Evolutionary conservation across 1,284 basidiomycete species (phyloP).

Genomic region (Moesziomyces antarcticus): DNA sequence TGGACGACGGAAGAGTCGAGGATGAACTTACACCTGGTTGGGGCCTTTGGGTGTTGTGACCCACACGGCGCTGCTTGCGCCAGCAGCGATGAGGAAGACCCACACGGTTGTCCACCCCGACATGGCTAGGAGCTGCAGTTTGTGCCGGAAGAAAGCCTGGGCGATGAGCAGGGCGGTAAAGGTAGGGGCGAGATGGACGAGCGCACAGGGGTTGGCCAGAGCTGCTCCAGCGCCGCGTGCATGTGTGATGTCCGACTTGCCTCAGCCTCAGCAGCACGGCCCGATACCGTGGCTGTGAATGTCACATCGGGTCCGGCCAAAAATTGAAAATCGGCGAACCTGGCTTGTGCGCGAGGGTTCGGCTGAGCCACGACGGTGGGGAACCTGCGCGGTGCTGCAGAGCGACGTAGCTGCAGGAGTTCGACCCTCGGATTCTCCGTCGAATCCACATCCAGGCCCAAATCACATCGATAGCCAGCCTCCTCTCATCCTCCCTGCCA

Average conservation of each 20-base stretch:
- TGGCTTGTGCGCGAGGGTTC: not conserved
- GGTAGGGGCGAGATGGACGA: not conserved
- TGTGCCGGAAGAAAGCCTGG: not conserved
- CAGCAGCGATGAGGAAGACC: slow-evolving; percentile 57
- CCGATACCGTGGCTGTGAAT: not conserved
- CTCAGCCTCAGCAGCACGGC: not conserved
- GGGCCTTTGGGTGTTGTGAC: slow-evolving; percentile 63
- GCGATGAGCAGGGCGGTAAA: not conserved
- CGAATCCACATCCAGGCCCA: not conserved
- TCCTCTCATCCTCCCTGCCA: not conserved
- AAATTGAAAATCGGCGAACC: not conserved
- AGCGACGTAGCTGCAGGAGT: not conserved
- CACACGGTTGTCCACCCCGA: slow-evolving; percentile 66
- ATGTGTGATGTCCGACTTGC: not conserved
- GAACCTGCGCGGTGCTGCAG: not conserved
- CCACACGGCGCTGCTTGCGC: slow-evolving; percentile 55
- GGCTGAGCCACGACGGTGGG: too few species aligned
- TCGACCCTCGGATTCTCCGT: not conserved
- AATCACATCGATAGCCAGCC: not conserved
- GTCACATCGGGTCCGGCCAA: not conserved
- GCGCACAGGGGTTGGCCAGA: not conserved
- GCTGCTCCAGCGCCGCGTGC: not conserved
- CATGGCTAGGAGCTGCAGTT: slow-evolving; percentile 33
- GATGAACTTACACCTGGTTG: slow-evolving; percentile 63
- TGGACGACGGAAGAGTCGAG: not conserved